Evolutionary conservation across 108 stramenopile genomes (phyloP).

Genomic region (Nitzschia inconspicua): DNA sequence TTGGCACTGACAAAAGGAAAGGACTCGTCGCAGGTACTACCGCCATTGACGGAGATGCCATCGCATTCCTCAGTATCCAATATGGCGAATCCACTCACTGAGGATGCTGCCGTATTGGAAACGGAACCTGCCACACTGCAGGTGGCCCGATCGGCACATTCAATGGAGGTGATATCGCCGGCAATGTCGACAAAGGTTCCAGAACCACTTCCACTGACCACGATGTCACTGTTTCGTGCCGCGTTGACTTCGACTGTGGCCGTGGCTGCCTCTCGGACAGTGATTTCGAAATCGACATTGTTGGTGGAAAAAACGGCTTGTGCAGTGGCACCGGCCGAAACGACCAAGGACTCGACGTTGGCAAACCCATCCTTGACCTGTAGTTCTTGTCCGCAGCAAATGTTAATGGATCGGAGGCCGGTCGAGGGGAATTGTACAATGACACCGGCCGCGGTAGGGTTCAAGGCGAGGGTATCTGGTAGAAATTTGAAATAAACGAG

Average conservation of each 20-base stretch:
- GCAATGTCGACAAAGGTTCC: neutral
- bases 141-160: neutral
- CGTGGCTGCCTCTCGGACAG: neutral
- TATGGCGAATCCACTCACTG: neutral
- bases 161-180: neutral
- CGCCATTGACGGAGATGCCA: neutral
- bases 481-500: constrained; percentile 2
- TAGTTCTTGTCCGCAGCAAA: constrained; percentile 1
- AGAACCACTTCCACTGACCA: neutral
- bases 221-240: neutral
- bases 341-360: neutral
- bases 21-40: neutral
- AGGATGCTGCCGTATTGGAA: neutral
- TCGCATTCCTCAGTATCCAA: neutral
- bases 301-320: neutral
- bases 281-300: neutral
- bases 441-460: neutral
- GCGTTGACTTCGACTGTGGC: neutral
- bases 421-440: neutral
- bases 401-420: neutral
- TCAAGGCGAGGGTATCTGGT: neutral
- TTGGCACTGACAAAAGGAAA: neutral
- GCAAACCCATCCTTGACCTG: neutral
- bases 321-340: neutral
- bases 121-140: neutral